Evolutionary conservation across 768 basidiomycete species (phyloP), one percentile per base, ranked within the genome.

Genomic region (Agrocybe pediades): DNA sequence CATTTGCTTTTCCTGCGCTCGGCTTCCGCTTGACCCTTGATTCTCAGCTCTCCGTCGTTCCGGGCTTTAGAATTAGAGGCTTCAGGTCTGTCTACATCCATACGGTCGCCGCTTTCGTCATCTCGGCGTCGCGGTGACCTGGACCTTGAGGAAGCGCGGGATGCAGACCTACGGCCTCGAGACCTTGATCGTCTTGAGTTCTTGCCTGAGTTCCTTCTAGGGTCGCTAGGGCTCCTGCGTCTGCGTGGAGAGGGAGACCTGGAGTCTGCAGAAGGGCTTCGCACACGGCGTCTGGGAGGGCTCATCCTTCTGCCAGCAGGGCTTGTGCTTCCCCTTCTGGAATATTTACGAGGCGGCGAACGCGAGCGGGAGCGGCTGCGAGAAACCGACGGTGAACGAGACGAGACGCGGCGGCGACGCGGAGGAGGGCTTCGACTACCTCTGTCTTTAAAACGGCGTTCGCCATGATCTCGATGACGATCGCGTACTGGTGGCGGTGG

Each of bases 11-110:
- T 80, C 63, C 71, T 75, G 56, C 77, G 82, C 59, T 78, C 79
- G 13, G 69, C 70, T 51, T 81, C 83, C 8, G 78, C 81, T 62
- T 89, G 88, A 11, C 90, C 90, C 64, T 87, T 88, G 66, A 92
- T 92, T 66, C 85, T 88, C 41, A 92, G 67, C 62, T 88, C 87
- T 7, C 77, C 57, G 21, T 49, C 46, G 51, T 48, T 53, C 6
- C 20, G 19, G n/a, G 59, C 27, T 19, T 39, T 24, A 16, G 20
- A 49, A 29, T 76, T 21, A 57, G 67, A 61, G 45, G 56, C 59
- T 17, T 53, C 42, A 15, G 62, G 54, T 27, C 57, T 54, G 47
- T 78, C 71, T 33, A 73, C 68, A 27, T 75, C 73, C 75, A 75
- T 75, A 17, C 41, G 41, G 41, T 46, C 46, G 29, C 41, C 55